These are phyloP conservation scores for Stevia rebaudiana DNA, from an alignment of 140 eudicot genomes.

Conservation along the genomic window DNA sequence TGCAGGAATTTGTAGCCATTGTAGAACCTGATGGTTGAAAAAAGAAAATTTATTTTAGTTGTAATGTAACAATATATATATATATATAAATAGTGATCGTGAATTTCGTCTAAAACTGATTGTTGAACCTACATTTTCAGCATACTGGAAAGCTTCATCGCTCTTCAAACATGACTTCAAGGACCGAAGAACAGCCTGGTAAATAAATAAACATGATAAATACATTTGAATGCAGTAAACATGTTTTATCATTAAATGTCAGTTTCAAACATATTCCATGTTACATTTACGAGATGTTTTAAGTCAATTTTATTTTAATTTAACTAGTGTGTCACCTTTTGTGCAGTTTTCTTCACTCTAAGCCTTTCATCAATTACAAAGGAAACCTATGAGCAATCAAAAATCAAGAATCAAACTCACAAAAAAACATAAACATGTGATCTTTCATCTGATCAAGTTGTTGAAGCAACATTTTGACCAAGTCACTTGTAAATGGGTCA, in stretches of 20 bases:
- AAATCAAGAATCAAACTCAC: constrained; percentile 19
- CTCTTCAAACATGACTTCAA: constrained; percentile 62
- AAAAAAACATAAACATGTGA: background rate
- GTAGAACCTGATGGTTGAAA: constrained; percentile 45
- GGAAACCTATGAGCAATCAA: constrained; percentile 39
- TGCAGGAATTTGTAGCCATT: constrained; percentile 77
- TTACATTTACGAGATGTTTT: background rate
- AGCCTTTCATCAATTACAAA: constrained; percentile 93
- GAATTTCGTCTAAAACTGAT: background rate
- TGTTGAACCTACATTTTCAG: constrained; percentile 62
- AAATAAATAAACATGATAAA: background rate
- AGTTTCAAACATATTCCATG: background rate
- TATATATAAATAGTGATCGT: background rate
- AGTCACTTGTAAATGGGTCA: background rate
- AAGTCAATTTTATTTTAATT: constrained; percentile 6
- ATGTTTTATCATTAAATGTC: background rate
- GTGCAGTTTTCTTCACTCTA: constrained; percentile 58
- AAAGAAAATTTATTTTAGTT: background rate
- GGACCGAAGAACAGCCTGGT: constrained; percentile 73
- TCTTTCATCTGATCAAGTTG: background rate
- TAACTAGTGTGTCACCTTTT: constrained; percentile 52
- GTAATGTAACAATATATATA: background rate
- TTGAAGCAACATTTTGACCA: background rate
- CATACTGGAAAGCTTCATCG: constrained; percentile 75
- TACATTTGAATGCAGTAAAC: background rate